These are phyloP conservation scores for Ganoderma leucocontextum DNA, from an alignment of 1,284 basidiomycete species.

Conservation along the genomic window DNA sequence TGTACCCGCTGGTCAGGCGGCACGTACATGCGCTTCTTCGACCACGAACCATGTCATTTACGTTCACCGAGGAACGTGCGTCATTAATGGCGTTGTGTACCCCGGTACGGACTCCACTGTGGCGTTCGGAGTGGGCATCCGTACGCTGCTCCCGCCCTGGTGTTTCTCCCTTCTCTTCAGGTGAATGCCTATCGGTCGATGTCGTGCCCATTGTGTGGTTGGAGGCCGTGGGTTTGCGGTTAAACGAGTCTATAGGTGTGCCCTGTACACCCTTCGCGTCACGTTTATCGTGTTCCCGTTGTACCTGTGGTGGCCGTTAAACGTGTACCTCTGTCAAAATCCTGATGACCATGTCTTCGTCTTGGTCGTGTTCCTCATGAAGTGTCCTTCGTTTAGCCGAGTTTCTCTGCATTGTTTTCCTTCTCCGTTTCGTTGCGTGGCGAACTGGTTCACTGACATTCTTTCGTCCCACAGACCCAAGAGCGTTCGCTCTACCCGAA, in stretches of 20 bases:
- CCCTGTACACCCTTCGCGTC: too few relatives aligned
- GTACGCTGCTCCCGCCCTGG: too few relatives aligned
- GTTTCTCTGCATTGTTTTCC: background rate
- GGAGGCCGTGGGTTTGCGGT: too few relatives aligned
- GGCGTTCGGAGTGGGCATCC: background rate
- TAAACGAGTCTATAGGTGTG: too few relatives aligned
- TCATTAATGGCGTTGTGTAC: background rate
- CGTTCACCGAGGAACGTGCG: background rate
- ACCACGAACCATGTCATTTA: background rate
- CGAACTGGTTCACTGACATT: slow-evolving; percentile 7
- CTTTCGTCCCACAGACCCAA: slow-evolving; percentile 63
- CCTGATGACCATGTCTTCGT: too few relatives aligned
- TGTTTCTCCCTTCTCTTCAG: too few relatives aligned
- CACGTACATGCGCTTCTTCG: background rate
- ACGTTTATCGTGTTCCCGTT: too few relatives aligned
- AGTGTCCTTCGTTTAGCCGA: background rate
- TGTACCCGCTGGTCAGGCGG: background rate
- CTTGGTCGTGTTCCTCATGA: too few relatives aligned
- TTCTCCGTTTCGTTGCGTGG: background rate
- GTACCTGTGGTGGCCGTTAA: too few relatives aligned
- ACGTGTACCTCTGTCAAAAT: too few relatives aligned
- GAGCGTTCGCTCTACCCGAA: slow-evolving; percentile 76
- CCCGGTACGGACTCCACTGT: background rate
- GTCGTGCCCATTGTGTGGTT: too few relatives aligned
- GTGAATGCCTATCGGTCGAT: too few relatives aligned